These are phyloP conservation scores for Eimeria tenella DNA, from an alignment of 169 alveolate genomes.

Conservation along the genomic window DNA sequence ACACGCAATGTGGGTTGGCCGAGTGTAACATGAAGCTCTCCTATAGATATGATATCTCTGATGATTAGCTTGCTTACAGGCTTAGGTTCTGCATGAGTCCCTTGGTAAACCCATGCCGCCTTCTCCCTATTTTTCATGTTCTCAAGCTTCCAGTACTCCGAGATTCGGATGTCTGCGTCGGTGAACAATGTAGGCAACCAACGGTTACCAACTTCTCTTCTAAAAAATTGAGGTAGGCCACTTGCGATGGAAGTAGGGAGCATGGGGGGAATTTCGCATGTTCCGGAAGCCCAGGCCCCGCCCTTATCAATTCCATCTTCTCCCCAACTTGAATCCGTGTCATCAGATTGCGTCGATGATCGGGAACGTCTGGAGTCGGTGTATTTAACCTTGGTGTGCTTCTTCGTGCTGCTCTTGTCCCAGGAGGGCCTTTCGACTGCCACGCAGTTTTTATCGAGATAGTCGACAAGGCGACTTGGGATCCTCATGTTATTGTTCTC, in stretches of 20 bases:
- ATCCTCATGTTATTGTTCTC: slow-evolving; percentile 70
- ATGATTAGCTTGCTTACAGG: slow-evolving; percentile 10
- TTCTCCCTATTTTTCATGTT: slow-evolving; percentile 43
- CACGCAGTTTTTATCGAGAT: slow-evolving; percentile 50
- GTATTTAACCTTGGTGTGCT: background rate
- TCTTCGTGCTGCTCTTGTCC: slow-evolving; percentile 32
- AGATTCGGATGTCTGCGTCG: slow-evolving; percentile 60
- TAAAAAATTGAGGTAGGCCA: slow-evolving; percentile 41
- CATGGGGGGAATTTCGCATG: background rate
- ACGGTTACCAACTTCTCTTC: slow-evolving; percentile 67
- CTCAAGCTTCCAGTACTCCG: slow-evolving; percentile 71
- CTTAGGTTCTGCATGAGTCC: slow-evolving; percentile 42
- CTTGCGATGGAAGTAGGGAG: background rate
- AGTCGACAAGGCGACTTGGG: slow-evolving; percentile 42
- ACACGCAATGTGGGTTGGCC: too few relatives aligned
- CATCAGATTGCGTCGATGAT: slow-evolving; percentile 29
- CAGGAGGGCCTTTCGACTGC: slow-evolving; percentile 48
- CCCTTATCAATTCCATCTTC: slow-evolving; percentile 13
- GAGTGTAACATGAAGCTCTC: too few relatives aligned
- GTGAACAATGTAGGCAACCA: slow-evolving; percentile 51
- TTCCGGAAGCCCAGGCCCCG: background rate
- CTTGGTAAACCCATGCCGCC: slow-evolving; percentile 62
- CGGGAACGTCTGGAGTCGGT: slow-evolving; percentile 5
- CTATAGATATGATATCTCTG: too few relatives aligned
- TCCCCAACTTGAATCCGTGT: slow-evolving; percentile 51